Percentiles rank a stretch among this genome's conserved stretches.
phyloP scores from a whole-genome alignment of 306 rosid genomes.

The Corylus heterophylla region DNA sequence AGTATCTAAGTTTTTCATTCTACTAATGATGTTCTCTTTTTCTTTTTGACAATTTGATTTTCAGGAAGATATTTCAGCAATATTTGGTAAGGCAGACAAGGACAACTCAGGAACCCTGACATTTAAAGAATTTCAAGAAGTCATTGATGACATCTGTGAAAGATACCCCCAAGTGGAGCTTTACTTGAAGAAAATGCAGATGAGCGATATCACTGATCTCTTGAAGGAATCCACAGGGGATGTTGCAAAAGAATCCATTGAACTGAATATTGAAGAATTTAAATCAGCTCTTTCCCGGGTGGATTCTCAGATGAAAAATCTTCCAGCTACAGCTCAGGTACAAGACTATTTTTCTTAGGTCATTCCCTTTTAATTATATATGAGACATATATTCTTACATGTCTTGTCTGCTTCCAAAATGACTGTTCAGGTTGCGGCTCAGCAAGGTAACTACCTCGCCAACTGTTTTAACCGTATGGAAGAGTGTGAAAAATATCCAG shows the following conservation, averaged over 20 bases:
- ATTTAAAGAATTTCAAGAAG: constrained; percentile 67
- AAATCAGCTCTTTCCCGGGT: constrained; percentile 84
- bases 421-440: constrained; percentile 84
- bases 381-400: constrained; percentile 1
- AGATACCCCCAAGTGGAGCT: constrained; percentile 94
- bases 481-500: constrained; percentile 67
- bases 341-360: constrained; percentile 1
- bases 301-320: constrained; percentile 91
- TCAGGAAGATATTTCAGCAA: constrained; percentile 81
- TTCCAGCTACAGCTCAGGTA: constrained; percentile 99
- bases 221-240: constrained; percentile 62
- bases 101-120: constrained; percentile 83
- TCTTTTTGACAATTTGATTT: constrained; percentile 11
- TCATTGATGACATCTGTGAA: constrained; percentile 71
- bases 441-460: constrained; percentile 87
- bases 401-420: constrained; percentile 25
- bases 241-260: constrained; percentile 51
- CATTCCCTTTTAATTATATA: background rate
- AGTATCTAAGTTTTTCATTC: background rate
- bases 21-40: constrained; percentile 3
- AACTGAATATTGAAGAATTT: constrained; percentile 71
- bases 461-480: constrained; percentile 85
- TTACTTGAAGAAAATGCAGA: constrained; percentile 72
- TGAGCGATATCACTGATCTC: constrained; percentile 68
- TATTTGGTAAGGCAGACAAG: constrained; percentile 80